phyloP scores from a whole-genome alignment of 1,284 basidiomycete species.

The Xerocomus nothofagi region DNA sequence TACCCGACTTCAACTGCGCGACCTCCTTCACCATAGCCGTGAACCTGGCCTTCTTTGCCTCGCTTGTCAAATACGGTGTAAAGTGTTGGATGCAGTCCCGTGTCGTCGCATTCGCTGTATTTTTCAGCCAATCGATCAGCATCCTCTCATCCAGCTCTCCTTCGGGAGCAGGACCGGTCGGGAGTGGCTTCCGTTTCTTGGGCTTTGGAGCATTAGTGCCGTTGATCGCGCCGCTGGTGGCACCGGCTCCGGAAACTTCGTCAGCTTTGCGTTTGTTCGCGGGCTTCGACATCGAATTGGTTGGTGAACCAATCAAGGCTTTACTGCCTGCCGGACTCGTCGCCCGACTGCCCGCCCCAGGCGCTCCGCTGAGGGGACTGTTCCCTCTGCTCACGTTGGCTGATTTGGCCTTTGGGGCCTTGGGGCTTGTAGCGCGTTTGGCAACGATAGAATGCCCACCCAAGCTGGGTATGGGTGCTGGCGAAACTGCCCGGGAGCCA shows the following conservation, averaged over 20 bases:
- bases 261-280: slow-evolving; percentile 72
- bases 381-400: slow-evolving; percentile 47
- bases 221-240: slow-evolving; percentile 34
- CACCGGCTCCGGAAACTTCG: slow-evolving; percentile 36
- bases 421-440: slow-evolving; percentile 78
- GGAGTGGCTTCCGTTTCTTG: slow-evolving; percentile 66
- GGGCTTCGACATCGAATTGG: slow-evolving; percentile 21
- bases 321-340: slow-evolving; percentile 43
- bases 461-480: slow-evolving; percentile 49
- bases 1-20: slow-evolving; percentile 65
- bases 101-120: slow-evolving; percentile 62
- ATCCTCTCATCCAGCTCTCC: slow-evolving; percentile 61
- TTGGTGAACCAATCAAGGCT: slow-evolving; percentile 35
- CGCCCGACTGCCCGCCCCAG: slow-evolving; percentile 41
- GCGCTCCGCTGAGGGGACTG: slow-evolving; percentile 51
- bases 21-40: slow-evolving; percentile 76
- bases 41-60: slow-evolving; percentile 68
- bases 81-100: slow-evolving; percentile 78
- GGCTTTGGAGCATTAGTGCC: slow-evolving; percentile 45
- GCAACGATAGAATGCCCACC: slow-evolving; percentile 77
- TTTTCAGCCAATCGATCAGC: slow-evolving; percentile 72
- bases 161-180: slow-evolving; percentile 39
- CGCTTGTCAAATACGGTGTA: slow-evolving; percentile 65
- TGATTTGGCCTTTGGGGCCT: slow-evolving; percentile 56
- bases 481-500: slow-evolving; percentile 59